Conservation (phyloP, 2,329 filamentous ascomycete species). For the Penicillium sp. region DNA sequence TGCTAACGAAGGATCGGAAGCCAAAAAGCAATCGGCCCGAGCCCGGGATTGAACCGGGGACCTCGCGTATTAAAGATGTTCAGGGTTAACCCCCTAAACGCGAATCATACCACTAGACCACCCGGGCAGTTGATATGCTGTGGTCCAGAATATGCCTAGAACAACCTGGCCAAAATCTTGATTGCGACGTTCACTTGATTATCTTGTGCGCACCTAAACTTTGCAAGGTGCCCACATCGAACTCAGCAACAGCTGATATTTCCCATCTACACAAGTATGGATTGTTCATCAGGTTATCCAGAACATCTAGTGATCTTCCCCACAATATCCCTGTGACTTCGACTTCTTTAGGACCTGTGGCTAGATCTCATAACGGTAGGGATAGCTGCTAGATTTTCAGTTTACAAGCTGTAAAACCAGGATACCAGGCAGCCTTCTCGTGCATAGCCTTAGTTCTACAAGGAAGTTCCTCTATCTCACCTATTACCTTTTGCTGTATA, state of each 20-base stretch:
- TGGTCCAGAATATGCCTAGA: not conserved
- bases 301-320: not conserved
- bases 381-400: not conserved
- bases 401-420: not conserved
- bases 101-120: not conserved
- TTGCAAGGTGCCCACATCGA: not conserved
- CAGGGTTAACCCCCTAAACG: not conserved
- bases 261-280: not conserved
- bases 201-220: too few species aligned
- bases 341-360: not conserved
- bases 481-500: not conserved
- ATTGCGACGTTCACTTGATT: too few species aligned
- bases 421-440: not conserved
- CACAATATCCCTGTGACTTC: not conserved
- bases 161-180: not conserved
- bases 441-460: not conserved
- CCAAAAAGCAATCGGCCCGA: not conserved
- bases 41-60: not conserved
- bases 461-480: not conserved
- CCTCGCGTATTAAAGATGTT: not conserved
- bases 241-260: not conserved
- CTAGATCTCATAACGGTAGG: not conserved
- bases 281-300: not conserved
- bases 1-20: too few species aligned
- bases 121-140: not conserved